Base-by-base conservation (phyloP, 176 grass and related monocot species). In the Avena atlantica region DNA sequence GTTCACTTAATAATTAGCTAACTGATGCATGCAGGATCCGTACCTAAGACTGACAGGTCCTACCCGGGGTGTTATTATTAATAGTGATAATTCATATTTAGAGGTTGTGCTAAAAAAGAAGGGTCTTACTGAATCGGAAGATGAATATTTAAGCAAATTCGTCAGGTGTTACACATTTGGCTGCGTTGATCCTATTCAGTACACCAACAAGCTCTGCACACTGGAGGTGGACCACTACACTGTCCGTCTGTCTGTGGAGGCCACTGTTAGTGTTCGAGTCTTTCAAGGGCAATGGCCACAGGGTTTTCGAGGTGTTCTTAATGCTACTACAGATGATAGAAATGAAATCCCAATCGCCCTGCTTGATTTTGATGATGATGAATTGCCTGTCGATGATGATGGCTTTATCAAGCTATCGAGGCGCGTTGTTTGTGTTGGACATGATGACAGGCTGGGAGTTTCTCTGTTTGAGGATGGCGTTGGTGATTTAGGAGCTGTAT, bases 11-110 rank as follows among this genome's bases (percentile, higher is more conserved):
- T 72, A 47, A 73, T 73, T 73, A 23, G 40, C 47, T 73, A 47
- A 71, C 5, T 74, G 44, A 49, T 74, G 44, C 44, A 74, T 74
- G 71, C 71, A 74, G 71, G 71, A 74, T 74, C 25, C 71, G 15
- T 74, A 74, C 45, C 45, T 74, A 74, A 74, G 12, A 25, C 71
- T 74, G 2, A 50, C 71, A 50, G 71, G 71, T 74, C 71, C 71
- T 74, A 74, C 12, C 45, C 71, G 71, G 1, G 71, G 71, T 50
- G 71, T 74, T 50, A 6, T 74, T 14, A 21, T 74, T 2, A 15
- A 13, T 23, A 3, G 3, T 14, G n/a, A 5, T 74, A 0, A 12
- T 24, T 74, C 71, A 25, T 3, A 50, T 24, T 0, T 74, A 24
- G 71, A 74, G 45, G 71, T 25, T 74, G 47, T 25, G 6, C 44